Conservation (phyloP, 2,329 filamentous ascomycete species). For the Sporothrix luriei region DNA sequence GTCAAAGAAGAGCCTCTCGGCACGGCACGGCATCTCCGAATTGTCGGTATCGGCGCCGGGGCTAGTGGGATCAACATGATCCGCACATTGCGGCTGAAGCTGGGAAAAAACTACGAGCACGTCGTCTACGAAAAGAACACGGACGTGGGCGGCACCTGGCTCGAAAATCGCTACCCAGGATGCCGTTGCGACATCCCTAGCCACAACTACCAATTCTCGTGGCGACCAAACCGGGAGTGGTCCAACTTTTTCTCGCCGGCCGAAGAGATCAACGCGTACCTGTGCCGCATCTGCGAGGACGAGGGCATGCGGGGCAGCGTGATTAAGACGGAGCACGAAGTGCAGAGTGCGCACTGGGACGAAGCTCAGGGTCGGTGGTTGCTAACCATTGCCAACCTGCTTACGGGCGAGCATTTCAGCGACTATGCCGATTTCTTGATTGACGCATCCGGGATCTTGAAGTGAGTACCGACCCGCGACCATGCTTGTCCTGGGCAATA, state of each 20-base stretch:
- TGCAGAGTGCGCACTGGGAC: conserved; percentile 51
- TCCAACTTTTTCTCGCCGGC: conserved; percentile 58
- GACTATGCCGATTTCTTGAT: conserved; percentile 54
- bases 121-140: conserved; percentile 60
- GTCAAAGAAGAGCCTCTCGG: conserved; percentile 36
- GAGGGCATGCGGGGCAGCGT: conserved; percentile 47
- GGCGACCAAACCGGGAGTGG: conserved; percentile 63
- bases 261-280: conserved; percentile 59
- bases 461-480: conserved; percentile 45
- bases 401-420: conserved; percentile 46
- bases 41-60: conserved; percentile 51
- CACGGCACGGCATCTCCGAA: conserved; percentile 45
- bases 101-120: conserved; percentile 48
- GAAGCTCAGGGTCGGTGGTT: conserved; percentile 50
- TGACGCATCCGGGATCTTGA: conserved; percentile 56
- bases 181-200: conserved; percentile 60
- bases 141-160: conserved; percentile 62
- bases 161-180: conserved; percentile 61
- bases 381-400: conserved; percentile 46
- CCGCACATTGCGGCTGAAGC: conserved; percentile 49
- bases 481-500: neutral
- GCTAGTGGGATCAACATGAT: conserved; percentile 45
- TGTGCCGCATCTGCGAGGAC: conserved; percentile 50
- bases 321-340: conserved; percentile 50
- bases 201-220: conserved; percentile 66